Evolutionary conservation across 2,329 filamentous ascomycete genomes (phyloP).

Genomic region (Biscogniauxia sp.): DNA sequence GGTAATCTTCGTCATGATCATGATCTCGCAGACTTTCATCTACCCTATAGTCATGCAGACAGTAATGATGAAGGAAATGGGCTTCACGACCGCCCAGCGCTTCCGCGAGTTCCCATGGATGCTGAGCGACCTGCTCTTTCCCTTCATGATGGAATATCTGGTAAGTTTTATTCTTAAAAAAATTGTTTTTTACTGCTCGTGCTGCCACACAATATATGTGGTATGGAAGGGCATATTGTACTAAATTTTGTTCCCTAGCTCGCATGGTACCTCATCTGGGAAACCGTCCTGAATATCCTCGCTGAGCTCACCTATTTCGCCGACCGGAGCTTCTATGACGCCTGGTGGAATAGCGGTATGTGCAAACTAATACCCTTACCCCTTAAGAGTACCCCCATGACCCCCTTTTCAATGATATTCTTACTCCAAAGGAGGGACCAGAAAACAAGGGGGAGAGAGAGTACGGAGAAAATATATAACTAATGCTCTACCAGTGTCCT

Average conservation of each 20-base stretch:
- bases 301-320: slow-evolving; percentile 76
- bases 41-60: slow-evolving; percentile 71
- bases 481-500: slow-evolving; percentile 45
- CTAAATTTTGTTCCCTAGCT: slow-evolving; percentile 37
- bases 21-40: slow-evolving; percentile 73
- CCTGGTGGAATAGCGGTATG: slow-evolving; percentile 61
- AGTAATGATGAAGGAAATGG: slow-evolving; percentile 64
- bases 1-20: slow-evolving; percentile 74
- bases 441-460: neutral
- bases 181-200: too few relatives aligned
- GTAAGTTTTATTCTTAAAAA: slow-evolving; percentile 27
- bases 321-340: slow-evolving; percentile 69
- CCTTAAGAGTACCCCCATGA: neutral
- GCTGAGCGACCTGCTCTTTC: slow-evolving; percentile 72
- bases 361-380: neutral
- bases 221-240: neutral
- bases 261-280: slow-evolving; percentile 81
- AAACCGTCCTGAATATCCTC: slow-evolving; percentile 69
- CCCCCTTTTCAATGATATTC: neutral
- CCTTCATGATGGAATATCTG: slow-evolving; percentile 75
- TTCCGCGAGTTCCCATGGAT: slow-evolving; percentile 71
- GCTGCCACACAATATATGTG: too few relatives aligned
- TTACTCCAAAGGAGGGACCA: neutral
- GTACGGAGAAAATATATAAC: neutral
- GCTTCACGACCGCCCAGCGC: slow-evolving; percentile 58